phyloP scores from a whole-genome alignment of 441 rosid genomes.

The Adansonia rubrostipa region DNA sequence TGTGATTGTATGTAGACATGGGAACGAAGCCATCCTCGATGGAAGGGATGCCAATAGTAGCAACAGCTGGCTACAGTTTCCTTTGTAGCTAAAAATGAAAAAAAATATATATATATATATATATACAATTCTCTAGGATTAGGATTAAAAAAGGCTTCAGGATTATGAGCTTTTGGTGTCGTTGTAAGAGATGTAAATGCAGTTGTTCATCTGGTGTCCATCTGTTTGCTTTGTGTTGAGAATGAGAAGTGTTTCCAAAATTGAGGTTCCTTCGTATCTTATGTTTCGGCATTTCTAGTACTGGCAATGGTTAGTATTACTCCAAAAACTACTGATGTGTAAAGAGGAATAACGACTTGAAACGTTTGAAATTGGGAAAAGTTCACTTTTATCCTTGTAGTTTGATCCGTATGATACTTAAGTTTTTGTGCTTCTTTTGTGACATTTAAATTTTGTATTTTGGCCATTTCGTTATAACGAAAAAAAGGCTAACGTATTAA shows the following conservation, averaged over 20 bases:
- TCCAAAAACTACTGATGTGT: no score
- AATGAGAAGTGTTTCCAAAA: not conserved
- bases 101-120: not conserved
- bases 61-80: constrained; percentile 13
- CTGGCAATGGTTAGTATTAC: not conserved
- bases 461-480: no score
- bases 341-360: no score
- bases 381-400: no score
- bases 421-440: no score
- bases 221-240: constrained; percentile 1
- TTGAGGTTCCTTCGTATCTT: not conserved
- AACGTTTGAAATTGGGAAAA: no score
- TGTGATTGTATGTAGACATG: constrained; percentile 46
- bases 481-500: no score
- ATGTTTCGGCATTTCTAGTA: not conserved
- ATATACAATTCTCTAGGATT: no score
- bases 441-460: no score
- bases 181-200: constrained; percentile 38
- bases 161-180: constrained; percentile 11
- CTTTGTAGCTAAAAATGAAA: constrained; percentile 25
- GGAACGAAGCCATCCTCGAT: constrained; percentile 63
- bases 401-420: no score
- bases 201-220: constrained; percentile 24
- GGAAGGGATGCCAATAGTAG: constrained; percentile 69
- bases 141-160: constrained; percentile 26